Evolutionary conservation across 108 stramenopile species (phyloP).

Genomic region (Skeletonema menzelii): DNA sequence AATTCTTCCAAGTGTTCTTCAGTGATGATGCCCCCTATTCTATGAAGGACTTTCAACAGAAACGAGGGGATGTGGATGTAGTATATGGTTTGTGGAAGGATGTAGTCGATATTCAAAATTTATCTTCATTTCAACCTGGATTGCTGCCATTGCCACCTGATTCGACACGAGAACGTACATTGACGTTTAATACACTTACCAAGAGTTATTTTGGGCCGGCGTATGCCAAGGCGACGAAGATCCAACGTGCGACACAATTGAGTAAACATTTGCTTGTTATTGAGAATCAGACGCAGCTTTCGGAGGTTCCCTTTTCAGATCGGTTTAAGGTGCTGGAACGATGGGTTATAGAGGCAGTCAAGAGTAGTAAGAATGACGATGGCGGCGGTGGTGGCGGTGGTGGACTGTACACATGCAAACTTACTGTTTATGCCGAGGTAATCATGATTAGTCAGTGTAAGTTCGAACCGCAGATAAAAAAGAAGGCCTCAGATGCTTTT

Average conservation of each 20-base stretch:
- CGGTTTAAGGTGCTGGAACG: constrained; percentile 75
- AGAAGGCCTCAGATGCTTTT: constrained; percentile 62
- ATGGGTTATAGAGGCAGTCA: constrained; percentile 64
- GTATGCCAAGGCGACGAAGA: constrained; percentile 72
- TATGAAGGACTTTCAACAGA: constrained; percentile 72
- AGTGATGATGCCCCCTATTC: constrained; percentile 78
- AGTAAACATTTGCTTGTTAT: constrained; percentile 56
- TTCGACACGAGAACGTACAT: constrained; percentile 44
- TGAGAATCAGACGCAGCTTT: constrained; percentile 63
- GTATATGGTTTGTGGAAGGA: constrained; percentile 65
- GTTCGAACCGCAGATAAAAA: constrained; percentile 65
- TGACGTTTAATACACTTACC: constrained; percentile 72
- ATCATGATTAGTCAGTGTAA: constrained; percentile 60
- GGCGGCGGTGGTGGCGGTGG: background rate
- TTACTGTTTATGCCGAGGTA: constrained; percentile 53
- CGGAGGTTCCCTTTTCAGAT: constrained; percentile 78
- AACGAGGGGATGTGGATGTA: constrained; percentile 73
- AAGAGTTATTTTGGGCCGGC: constrained; percentile 81
- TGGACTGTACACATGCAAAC: constrained; percentile 21
- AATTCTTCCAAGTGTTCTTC: constrained; percentile 83
- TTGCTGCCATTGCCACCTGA: background rate
- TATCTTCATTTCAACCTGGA: constrained; percentile 11
- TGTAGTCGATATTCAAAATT: background rate
- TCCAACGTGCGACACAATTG: constrained; percentile 61
- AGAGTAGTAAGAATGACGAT: background rate